These are phyloP conservation scores for Mortierella sp. DNA, from an alignment of 371 early-diverging fungal genomes.

Conservation along the genomic window DNA sequence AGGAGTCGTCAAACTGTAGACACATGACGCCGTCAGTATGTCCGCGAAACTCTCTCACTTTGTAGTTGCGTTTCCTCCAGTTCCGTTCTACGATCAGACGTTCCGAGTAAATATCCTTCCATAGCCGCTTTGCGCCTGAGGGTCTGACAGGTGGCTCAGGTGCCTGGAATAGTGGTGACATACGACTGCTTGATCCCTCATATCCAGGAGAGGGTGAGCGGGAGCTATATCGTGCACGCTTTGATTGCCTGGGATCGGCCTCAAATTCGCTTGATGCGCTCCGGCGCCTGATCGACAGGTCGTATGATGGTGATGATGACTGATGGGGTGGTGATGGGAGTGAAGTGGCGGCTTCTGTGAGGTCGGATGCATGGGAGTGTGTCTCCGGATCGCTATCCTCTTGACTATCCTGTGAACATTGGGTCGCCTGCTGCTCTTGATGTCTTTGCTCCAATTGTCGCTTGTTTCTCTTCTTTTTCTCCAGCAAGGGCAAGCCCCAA, in stretches of 20 bases:
- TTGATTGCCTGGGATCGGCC: slow-evolving; percentile 11
- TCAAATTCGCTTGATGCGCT: slow-evolving; percentile 24
- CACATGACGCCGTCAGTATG: slow-evolving; percentile 92
- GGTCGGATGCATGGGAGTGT: background rate
- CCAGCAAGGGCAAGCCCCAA: slow-evolving; percentile 90
- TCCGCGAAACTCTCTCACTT: slow-evolving; percentile 66
- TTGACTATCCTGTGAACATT: slow-evolving; percentile 9
- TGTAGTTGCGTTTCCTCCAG: slow-evolving; percentile 83
- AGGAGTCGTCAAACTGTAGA: slow-evolving; percentile 85
- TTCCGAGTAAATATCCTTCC: slow-evolving; percentile 89
- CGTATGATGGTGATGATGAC: slow-evolving; percentile 6
- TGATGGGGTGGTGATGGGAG: slow-evolving; percentile 30
- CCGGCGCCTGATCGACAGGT: slow-evolving; percentile 27
- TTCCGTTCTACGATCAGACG: slow-evolving; percentile 85
- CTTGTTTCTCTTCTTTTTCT: slow-evolving; percentile 53
- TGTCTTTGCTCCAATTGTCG: slow-evolving; percentile 21
- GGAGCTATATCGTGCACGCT: slow-evolving; percentile 21
- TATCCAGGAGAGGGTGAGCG: slow-evolving; percentile 19
- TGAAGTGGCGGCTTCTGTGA: background rate
- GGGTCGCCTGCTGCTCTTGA: slow-evolving; percentile 11
- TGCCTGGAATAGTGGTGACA: slow-evolving; percentile 24
- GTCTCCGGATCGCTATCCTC: slow-evolving; percentile 4
- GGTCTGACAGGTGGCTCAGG: slow-evolving; percentile 41
- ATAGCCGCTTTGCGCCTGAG: slow-evolving; percentile 59
- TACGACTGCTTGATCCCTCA: slow-evolving; percentile 1